Evolutionary conservation across 257 asterid species (phyloP).

Genomic region (Gentiana dahurica): DNA sequence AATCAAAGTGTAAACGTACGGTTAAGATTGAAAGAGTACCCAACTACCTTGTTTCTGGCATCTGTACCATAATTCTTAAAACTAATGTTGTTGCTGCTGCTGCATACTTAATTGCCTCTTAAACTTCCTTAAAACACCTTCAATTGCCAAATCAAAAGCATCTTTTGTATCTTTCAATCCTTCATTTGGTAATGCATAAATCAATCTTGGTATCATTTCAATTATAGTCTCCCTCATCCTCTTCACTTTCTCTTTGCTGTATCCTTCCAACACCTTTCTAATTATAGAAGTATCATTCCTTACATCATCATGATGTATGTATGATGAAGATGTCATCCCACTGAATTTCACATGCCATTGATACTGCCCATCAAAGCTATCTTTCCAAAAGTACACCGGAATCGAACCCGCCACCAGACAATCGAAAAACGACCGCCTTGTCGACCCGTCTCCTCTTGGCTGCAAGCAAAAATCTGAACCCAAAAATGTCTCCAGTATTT

Average conservation of each 20-base stretch:
- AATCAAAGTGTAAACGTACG: too few relatives aligned
- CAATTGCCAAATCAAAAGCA: constrained; percentile 69
- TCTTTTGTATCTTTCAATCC: constrained; percentile 40
- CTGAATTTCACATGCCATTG: constrained; percentile 62
- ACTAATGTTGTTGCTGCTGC: too few relatives aligned
- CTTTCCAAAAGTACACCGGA: constrained; percentile 55
- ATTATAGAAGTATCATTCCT: constrained; percentile 34
- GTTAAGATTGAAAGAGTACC: too few relatives aligned
- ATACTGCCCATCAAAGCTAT: constrained; percentile 56
- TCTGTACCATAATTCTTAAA: too few relatives aligned
- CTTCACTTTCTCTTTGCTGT: constrained; percentile 42
- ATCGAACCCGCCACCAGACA: constrained; percentile 71
- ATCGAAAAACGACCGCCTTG: constrained; percentile 53
- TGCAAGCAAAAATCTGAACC: constrained; percentile 63
- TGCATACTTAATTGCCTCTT: constrained; percentile 29
- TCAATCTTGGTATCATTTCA: constrained; percentile 53
- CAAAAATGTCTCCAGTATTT: constrained; percentile 24
- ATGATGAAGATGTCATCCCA: constrained; percentile 63
- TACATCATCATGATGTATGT: constrained; percentile 49
- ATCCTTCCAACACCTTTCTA: constrained; percentile 23
- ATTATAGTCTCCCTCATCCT: constrained; percentile 58
- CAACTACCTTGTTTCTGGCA: too few relatives aligned
- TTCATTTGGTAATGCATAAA: constrained; percentile 38
- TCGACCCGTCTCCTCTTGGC: constrained; percentile 59
- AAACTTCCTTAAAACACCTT: constrained; percentile 57